Conservation (phyloP, 495 filamentous ascomycete genomes). For the Sporormia fimetaria region DNA sequence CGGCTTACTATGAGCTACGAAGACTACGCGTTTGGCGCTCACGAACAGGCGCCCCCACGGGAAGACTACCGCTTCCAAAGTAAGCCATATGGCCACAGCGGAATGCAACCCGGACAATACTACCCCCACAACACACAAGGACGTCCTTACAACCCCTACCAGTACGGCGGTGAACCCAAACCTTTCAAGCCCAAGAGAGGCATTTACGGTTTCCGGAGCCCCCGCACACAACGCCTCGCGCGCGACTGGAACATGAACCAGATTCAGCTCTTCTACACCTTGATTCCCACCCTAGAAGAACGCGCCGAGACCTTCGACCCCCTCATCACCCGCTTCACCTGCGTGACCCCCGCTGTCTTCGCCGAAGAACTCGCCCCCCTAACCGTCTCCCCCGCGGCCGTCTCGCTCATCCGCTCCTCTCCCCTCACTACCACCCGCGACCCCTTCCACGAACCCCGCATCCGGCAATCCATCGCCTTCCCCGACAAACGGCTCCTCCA, state of each 20-base stretch:
- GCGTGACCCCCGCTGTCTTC: constrained; percentile 78
- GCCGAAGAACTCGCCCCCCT: constrained; percentile 52
- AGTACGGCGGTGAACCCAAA: background rate
- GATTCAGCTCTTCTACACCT: constrained; percentile 54
- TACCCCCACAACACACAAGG: background rate
- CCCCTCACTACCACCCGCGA: constrained; percentile 53
- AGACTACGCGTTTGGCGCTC: constrained; percentile 36
- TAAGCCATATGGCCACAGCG: too few species aligned
- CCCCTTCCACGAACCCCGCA: constrained; percentile 86
- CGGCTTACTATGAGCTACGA: constrained; percentile 52
- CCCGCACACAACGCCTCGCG: constrained; percentile 40
- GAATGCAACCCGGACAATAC: background rate
- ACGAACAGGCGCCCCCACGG: background rate
- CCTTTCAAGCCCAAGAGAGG: constrained; percentile 4
- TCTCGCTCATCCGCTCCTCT: constrained; percentile 16
- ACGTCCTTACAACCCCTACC: background rate
- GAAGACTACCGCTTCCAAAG: background rate
- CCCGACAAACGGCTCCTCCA: constrained; percentile 90
- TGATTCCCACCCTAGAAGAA: constrained; percentile 63
- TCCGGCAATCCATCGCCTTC: constrained; percentile 90
- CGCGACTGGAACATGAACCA: constrained; percentile 65
- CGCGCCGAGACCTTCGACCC: constrained; percentile 58
- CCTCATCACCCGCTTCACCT: constrained; percentile 77
- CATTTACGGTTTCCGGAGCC: constrained; percentile 44
- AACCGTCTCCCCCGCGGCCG: constrained; percentile 34